Conservation (phyloP, 345 rosid species). For the Cardamine resedifolia region DNA sequence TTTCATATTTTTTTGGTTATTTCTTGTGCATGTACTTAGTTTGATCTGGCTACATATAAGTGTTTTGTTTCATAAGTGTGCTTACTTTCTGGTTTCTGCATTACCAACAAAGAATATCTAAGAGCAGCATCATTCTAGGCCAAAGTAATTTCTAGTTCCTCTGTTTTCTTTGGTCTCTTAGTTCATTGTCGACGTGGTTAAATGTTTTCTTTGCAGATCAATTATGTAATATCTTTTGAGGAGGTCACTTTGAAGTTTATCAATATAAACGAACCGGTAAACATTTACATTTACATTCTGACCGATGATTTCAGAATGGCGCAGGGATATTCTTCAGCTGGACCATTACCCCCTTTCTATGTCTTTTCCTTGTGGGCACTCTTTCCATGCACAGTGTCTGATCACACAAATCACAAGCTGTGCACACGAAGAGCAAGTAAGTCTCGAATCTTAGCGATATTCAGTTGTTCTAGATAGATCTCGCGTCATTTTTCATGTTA, state of each 20-base stretch:
- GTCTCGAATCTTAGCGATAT: conserved; percentile 2
- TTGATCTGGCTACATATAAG: no score
- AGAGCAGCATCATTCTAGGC: conserved; percentile 97
- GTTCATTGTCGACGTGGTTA: conserved; percentile 24
- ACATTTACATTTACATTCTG: conserved; percentile 24
- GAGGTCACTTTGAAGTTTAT: conserved; percentile 96
- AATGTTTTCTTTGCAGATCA: conserved; percentile 61
- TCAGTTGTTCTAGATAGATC: neutral
- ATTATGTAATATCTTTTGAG: conserved; percentile 83
- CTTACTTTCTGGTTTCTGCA: neutral
- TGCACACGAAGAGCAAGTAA: conserved; percentile 37
- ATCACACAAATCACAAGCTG: conserved; percentile 53
- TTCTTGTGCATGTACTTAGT: neutral
- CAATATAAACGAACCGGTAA: conserved; percentile 75
- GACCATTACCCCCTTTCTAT: conserved; percentile 91
- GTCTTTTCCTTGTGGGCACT: conserved; percentile 95
- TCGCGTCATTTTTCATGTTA: neutral
- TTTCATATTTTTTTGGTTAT: conserved; percentile 11
- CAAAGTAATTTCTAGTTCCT: conserved; percentile 55
- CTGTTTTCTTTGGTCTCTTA: conserved; percentile 8
- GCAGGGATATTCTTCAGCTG: conserved; percentile 72
- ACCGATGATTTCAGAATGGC: conserved; percentile 68
- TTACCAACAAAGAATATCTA: conserved; percentile 69
- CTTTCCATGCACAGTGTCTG: conserved; percentile 87
- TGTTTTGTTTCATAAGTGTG: no score